Percentiles rank a stretch among this genome's conserved stretches.
These are phyloP conservation scores for Setaria viridis DNA, from an alignment of 202 grass and related monocot genomes.

Conservation along the genomic window DNA sequence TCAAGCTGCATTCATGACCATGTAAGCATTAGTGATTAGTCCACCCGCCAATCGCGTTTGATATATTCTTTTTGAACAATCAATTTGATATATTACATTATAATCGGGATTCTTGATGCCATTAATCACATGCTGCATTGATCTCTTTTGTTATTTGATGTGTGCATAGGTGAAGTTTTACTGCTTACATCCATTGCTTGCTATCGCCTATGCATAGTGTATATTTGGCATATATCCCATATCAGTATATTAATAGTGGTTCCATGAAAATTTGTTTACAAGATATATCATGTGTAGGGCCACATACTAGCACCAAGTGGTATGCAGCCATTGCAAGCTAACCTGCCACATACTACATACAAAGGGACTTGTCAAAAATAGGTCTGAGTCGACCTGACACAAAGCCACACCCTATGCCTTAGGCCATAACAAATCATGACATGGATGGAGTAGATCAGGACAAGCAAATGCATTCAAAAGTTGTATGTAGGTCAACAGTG, in stretches of 20 bases:
- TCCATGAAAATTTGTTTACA: neutral
- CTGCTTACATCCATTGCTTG: constrained; percentile 3
- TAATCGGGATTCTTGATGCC: neutral
- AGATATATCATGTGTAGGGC: constrained; percentile 15
- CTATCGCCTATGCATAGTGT: constrained; percentile 1
- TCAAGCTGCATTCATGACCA: constrained; percentile 11
- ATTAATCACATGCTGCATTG: constrained; percentile 14
- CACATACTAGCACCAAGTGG: constrained; percentile 7
- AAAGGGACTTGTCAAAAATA: constrained; percentile 19
- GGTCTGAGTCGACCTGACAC: neutral
- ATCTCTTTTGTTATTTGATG: constrained; percentile 35
- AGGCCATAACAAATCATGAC: neutral
- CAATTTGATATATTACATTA: constrained; percentile 11
- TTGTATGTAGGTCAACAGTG: neutral
- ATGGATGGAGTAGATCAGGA: constrained; percentile 13
- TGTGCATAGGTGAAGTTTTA: constrained; percentile 24
- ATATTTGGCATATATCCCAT: constrained; percentile 39
- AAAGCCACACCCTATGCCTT: neutral
- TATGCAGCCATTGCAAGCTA: neutral
- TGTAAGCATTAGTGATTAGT: constrained; percentile 31
- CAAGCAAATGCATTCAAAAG: neutral
- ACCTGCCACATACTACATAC: constrained; percentile 23
- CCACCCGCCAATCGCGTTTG: neutral
- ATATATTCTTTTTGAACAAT: neutral
- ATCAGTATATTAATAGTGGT: constrained; percentile 25